phyloP scores from a whole-genome alignment of 805 yeast species.

The Debaryomyces prosopidis region DNA sequence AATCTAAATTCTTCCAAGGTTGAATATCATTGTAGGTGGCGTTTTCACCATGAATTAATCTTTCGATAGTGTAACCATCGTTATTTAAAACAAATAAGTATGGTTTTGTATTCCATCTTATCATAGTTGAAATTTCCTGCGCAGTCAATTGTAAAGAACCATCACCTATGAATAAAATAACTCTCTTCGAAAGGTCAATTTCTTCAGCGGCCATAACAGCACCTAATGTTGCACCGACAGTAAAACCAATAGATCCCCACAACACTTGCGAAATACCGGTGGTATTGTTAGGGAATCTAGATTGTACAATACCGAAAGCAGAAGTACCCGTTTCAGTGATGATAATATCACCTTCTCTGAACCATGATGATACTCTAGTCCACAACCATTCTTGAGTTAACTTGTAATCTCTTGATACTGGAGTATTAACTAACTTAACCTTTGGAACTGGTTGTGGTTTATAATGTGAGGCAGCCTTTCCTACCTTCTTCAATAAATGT shows the following conservation, averaged over 20 bases:
- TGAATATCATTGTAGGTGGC: slow-evolving; percentile 69
- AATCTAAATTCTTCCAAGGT: slow-evolving; percentile 62
- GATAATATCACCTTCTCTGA: slow-evolving; percentile 64
- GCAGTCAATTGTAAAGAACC: slow-evolving; percentile 76
- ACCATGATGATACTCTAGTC: slow-evolving; percentile 63
- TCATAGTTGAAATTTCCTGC: slow-evolving; percentile 70
- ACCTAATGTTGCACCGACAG: slow-evolving; percentile 68
- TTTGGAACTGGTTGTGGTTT: slow-evolving; percentile 57
- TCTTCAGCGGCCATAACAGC: slow-evolving; percentile 71
- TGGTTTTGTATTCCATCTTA: slow-evolving; percentile 66
- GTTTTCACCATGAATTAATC: slow-evolving; percentile 67
- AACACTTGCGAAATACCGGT: slow-evolving; percentile 72
- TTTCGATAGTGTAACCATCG: slow-evolving; percentile 75
- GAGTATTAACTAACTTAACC: slow-evolving; percentile 46
- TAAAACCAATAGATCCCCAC: slow-evolving; percentile 76
- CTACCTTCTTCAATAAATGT: slow-evolving; percentile 39
- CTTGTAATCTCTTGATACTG: slow-evolving; percentile 26
- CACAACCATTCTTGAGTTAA: slow-evolving; percentile 68
- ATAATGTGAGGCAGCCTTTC: slow-evolving; percentile 42
- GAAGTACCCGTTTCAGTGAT: slow-evolving; percentile 77
- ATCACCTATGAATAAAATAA: slow-evolving; percentile 69
- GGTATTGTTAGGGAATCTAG: slow-evolving; percentile 62
- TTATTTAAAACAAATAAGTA: slow-evolving; percentile 70
- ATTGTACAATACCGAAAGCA: slow-evolving; percentile 67
- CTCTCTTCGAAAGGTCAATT: slow-evolving; percentile 60